Percentiles rank a stretch among this genome's conserved stretches.
Conservation (phyloP, 306 rosid species). For the Comarum palustre region DNA sequence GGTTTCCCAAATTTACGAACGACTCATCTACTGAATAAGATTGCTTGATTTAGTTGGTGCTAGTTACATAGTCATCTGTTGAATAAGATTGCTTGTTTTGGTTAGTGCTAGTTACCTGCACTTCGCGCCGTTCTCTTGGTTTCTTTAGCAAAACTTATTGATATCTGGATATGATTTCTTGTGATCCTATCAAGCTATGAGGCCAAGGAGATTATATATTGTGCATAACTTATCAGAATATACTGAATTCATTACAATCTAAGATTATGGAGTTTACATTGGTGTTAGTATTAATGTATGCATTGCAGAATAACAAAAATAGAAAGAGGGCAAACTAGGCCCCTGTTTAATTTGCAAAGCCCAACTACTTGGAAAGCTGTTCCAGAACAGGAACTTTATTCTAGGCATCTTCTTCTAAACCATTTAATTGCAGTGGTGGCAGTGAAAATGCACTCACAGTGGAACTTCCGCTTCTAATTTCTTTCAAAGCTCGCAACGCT, state of each 20-base stretch:
- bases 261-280: slow-evolving; percentile 46
- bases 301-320: slow-evolving; percentile 19
- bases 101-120: too few species aligned
- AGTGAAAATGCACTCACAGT: slow-evolving; percentile 11
- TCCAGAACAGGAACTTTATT: slow-evolving; percentile 33
- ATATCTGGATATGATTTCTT: too few species aligned
- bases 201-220: slow-evolving; percentile 33
- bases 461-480: slow-evolving; percentile 6
- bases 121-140: too few species aligned
- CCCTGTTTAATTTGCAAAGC: slow-evolving; percentile 35
- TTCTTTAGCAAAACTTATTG: too few species aligned
- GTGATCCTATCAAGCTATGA: slow-evolving; percentile 14
- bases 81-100: too few species aligned
- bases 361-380: slow-evolving; percentile 32
- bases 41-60: too few species aligned
- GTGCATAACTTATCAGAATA: slow-evolving; percentile 39
- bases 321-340: slow-evolving; percentile 17
- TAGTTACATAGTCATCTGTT: too few species aligned
- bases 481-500: slow-evolving; percentile 2
- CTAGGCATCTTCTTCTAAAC: slow-evolving; percentile 25
- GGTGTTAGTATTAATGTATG: slow-evolving; percentile 57
- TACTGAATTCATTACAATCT: slow-evolving; percentile 42
- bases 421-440: slow-evolving; percentile 12
- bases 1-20: not conserved
- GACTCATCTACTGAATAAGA: not conserved